A percentile compares a stretch with the other conserved stretches of the same genome.
These are phyloP conservation scores for Cladosporium velox DNA, from an alignment of 2,329 filamentous ascomycete species.

Conservation along the genomic window DNA sequence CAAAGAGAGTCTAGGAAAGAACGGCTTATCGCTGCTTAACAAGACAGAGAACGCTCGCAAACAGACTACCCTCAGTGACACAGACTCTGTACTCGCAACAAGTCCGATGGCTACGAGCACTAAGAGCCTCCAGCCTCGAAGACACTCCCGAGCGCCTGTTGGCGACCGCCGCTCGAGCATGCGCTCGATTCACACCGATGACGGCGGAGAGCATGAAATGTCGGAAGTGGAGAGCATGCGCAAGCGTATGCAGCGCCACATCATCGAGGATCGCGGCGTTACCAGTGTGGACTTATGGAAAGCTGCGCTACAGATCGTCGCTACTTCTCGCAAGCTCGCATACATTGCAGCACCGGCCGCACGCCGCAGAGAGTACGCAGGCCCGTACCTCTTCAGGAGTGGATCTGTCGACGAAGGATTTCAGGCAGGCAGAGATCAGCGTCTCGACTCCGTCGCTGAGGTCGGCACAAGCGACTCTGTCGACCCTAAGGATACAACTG, in stretches of 20 bases:
- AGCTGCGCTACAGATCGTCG: constrained; percentile 38
- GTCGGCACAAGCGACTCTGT: neutral
- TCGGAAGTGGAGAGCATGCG: constrained; percentile 40
- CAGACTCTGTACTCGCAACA: neutral
- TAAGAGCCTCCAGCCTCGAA: constrained; percentile 21
- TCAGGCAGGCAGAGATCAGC: neutral
- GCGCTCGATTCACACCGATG: constrained; percentile 30
- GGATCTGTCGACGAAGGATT: neutral
- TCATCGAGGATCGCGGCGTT: constrained; percentile 38
- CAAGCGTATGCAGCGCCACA: constrained; percentile 44
- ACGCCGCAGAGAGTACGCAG: constrained; percentile 22
- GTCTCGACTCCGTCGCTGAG: constrained; percentile 1
- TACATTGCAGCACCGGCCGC: constrained; percentile 28
- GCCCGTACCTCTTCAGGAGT: constrained; percentile 22
- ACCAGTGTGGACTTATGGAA: constrained; percentile 43
- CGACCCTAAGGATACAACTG: neutral
- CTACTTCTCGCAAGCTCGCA: constrained; percentile 35
- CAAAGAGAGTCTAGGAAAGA: constrained; percentile 32
- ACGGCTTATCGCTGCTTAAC: constrained; percentile 39
- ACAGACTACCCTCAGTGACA: constrained; percentile 26
- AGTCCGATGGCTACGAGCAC: constrained; percentile 6
- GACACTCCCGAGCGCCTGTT: constrained; percentile 23
- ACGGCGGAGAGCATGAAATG: constrained; percentile 32
- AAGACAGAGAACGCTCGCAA: constrained; percentile 35
- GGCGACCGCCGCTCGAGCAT: constrained; percentile 28